Evolutionary conservation across 73 alveolate species (phyloP), one percentile per base, ranked within the genome.

Genomic region (Urostyla sp.): DNA sequence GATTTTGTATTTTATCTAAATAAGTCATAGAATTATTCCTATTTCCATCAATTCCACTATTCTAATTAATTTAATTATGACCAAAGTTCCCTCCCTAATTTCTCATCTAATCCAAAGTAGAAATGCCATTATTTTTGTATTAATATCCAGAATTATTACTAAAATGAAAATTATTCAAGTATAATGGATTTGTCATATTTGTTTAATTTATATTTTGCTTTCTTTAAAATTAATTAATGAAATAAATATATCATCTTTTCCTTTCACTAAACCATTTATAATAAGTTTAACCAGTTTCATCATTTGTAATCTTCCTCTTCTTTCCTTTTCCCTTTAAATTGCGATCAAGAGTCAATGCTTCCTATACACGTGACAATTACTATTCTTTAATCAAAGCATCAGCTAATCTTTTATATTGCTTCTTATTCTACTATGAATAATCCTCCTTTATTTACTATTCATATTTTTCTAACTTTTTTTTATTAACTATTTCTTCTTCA

Each of bases 191-290:
- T 51, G 11, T 51, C 36, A 30, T 18, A 30, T 30, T 18, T 30
- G 18, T 8, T 8, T 45, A 45, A 55, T 55, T 5, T 21, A 3
- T 6, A 55, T 51, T 13, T 13, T 51, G 8, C 34, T 51, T 51
- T 8, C 3, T 21, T 38, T 43, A 40, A 13, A 18, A 72, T 11
- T 15, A 8, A 43, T 24, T 23, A 51, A 38, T 27, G 13, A 13
- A 57, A 16, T 24, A 20, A 40, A 3, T 27, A 16, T 0, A 36
- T 76, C 77, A 78, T 60, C 80, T 34, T 32, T 78, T 78, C 49
- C 89, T 78, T 32, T 78, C 89, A 38, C 80, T 61, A 23, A 78
- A 78, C 89, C 89, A 78, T 30, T 61, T 67, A 32, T 35, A 78
- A 28, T 38, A 38, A 24, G 56, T 49, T 45, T 50, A 61, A 8